Percentiles rank a stretch among this genome's conserved stretches.
phyloP scores from a whole-genome alignment of 179 eudicot genomes.

The Camellia oleifera region DNA sequence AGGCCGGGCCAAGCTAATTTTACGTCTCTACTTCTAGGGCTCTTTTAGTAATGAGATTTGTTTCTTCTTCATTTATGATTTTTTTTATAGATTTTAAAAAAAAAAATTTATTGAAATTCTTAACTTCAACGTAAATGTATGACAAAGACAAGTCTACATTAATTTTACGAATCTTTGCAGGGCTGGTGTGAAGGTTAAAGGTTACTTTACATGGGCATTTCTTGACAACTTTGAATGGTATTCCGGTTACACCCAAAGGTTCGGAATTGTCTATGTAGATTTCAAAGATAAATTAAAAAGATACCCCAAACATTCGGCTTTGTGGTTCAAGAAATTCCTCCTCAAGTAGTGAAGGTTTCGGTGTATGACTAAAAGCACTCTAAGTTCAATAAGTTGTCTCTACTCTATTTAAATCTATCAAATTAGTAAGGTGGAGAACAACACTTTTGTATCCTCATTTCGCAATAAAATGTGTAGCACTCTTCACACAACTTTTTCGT shows the following conservation, averaged over 20 bases:
- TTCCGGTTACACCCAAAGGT: slow-evolving; percentile 27
- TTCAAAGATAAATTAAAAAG: slow-evolving; percentile 22
- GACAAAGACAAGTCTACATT: no score
- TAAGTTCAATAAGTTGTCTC: not conserved
- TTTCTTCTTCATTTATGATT: no score
- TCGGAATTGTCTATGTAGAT: slow-evolving; percentile 30
- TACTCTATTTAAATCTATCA: not conserved
- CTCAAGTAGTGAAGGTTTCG: not conserved
- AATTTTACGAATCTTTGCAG: slow-evolving; percentile 12
- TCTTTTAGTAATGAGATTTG: no score
- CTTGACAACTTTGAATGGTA: slow-evolving; percentile 34
- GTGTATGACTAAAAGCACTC: not conserved
- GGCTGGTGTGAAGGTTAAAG: slow-evolving; percentile 26
- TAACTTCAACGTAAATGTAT: no score
- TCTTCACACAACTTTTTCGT: not conserved
- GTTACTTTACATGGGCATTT: slow-evolving; percentile 32
- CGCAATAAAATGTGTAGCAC: not conserved
- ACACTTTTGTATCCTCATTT: not conserved
- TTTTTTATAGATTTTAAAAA: not conserved
- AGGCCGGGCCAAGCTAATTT: no score
- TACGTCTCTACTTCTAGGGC: no score
- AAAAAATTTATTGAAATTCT: not conserved
- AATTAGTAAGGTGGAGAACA: not conserved
- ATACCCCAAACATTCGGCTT: slow-evolving; percentile 15
- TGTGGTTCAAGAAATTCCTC: slow-evolving; percentile 25